phyloP scores from a whole-genome alignment of 768 basidiomycete species.

The Serendipita indica region DNA sequence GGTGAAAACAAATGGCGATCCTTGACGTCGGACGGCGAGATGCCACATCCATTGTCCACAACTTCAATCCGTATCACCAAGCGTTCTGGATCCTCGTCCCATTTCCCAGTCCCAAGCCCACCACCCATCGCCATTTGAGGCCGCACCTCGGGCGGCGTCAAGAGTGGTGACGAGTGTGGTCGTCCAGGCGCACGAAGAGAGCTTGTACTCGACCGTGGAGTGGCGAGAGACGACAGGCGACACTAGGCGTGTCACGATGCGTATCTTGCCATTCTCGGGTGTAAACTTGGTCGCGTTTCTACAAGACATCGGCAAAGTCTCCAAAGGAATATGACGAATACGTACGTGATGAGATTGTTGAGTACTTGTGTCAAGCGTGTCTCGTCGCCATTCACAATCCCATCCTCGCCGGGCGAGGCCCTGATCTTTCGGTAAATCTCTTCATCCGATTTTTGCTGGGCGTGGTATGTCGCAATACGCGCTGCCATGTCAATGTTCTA shows the following conservation, averaged over 20 bases:
- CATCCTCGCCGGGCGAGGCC: slow-evolving; percentile 15
- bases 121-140: not conserved
- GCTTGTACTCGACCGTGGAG: not conserved
- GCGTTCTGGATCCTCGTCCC: not conserved
- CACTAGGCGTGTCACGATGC: slow-evolving; percentile 18
- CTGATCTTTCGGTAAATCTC: slow-evolving; percentile 9
- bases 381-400: slow-evolving; percentile 22
- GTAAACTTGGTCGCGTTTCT: slow-evolving; percentile 23
- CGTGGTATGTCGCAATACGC: slow-evolving; percentile 12
- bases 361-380: slow-evolving; percentile 22
- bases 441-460: slow-evolving; percentile 4
- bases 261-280: slow-evolving; percentile 18
- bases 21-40: slow-evolving; percentile 24
- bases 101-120: not conserved
- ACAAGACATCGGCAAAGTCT: slow-evolving; percentile 9
- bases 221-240: slow-evolving; percentile 14
- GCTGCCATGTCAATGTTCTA: slow-evolving; percentile 20
- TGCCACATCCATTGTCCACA: slow-evolving; percentile 29
- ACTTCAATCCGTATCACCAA: slow-evolving; percentile 29
- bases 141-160: not conserved
- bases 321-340: not conserved
- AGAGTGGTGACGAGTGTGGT: not conserved
- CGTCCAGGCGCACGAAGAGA: not conserved
- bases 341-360: slow-evolving; percentile 16
- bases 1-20: slow-evolving; percentile 22